Conservation (phyloP, 441 rosid species). For the Arabidopsis lyrata region DNA sequence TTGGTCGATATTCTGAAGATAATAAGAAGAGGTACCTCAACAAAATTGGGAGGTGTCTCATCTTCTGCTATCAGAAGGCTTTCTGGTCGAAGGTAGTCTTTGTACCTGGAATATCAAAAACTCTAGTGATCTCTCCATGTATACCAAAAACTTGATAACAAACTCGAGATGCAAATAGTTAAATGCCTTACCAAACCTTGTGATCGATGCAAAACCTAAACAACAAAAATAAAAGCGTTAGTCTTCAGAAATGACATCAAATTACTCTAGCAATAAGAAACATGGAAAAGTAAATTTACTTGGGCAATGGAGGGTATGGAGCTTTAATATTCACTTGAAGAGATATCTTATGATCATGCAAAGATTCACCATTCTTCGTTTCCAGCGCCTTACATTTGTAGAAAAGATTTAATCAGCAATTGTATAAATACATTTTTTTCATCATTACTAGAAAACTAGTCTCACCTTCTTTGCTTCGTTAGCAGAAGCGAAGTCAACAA, state of each 20-base stretch:
- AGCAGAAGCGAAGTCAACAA: conserved; percentile 11
- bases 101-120: neutral
- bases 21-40: neutral
- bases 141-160: too few relatives aligned
- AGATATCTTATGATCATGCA: neutral
- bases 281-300: neutral
- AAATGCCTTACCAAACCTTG: too few relatives aligned
- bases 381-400: neutral
- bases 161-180: too few relatives aligned
- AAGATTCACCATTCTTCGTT: neutral
- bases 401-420: neutral
- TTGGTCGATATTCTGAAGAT: neutral
- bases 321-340: too few relatives aligned
- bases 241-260: too few relatives aligned
- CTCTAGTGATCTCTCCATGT: too few relatives aligned
- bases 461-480: neutral
- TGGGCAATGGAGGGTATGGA: neutral
- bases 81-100: neutral
- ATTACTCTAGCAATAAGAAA: neutral
- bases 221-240: too few relatives aligned
- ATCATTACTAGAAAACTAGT: neutral
- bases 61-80: neutral
- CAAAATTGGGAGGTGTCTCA: neutral
- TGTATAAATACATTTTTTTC: neutral
- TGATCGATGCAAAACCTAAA: too few relatives aligned